Base-by-base conservation (phyloP, 2,329 filamentous ascomycete genomes). In the Cladosporium sp. region DNA sequence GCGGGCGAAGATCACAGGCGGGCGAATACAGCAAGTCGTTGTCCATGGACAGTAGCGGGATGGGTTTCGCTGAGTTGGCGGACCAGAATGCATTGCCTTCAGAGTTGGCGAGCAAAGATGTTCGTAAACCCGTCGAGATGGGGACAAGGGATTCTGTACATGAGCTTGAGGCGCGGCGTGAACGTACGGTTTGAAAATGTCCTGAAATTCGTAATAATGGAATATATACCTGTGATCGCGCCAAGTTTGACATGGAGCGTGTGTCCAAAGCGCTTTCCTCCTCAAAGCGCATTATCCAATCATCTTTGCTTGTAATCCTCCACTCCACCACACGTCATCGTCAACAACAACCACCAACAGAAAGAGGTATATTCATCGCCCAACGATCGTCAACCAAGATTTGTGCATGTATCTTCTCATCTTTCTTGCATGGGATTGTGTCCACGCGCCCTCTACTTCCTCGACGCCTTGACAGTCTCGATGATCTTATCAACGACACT, bases 401-500 rank as follows among this genome's bases (percentile, higher is more conserved):
- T 43, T 12, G 19, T 43, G n/a, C 40, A 20, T 19, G 11, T 43
- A n/a, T 43, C 5, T 14, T n/a, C 25, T 34, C 30, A 9, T 34
- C 30, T 34, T 34, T 34, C 30, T 9, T 5, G 30, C 11, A 11
- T 34, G 8, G 36, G 3, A 38, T 38, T 25, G 25, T 6, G 25
- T 6, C 6, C 3, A 6, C 22, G 3, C 30, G 19, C 19, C n/a
- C 19, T 38, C 37, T 36, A 76, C 69, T 76, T 76, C 69, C 75
- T 77, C 67, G 54, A 59, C 65, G 84, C 81, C 68, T 93, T 88
- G 55, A 97, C 93, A 49, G 82, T 84, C 63, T 84, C 77, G 73
- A 97, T 96, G 72, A 99, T 97, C 79, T 88, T 93, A 50, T 88
- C 86, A 25, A 99, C 93, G 22, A 97, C 88, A 61, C 80, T 85